Conservation (phyloP, 208 protist genomes). For the Trypanosoma melophagium region DNA sequence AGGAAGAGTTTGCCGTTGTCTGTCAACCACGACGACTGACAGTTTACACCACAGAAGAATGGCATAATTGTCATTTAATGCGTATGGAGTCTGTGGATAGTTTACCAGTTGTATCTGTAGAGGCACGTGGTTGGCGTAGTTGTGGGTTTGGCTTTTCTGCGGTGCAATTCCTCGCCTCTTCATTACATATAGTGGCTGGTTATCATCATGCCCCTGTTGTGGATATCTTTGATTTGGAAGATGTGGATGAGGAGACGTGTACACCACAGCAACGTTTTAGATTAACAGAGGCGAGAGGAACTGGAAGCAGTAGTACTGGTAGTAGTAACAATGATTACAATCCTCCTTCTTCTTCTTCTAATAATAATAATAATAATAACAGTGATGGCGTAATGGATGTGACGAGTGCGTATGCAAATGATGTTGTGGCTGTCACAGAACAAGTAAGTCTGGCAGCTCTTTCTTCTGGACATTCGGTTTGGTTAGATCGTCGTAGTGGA, state of each 20-base stretch:
- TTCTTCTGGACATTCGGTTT: conserved; percentile 45
- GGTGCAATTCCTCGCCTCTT: conserved; percentile 48
- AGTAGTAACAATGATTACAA: too few relatives aligned
- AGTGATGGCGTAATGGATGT: neutral
- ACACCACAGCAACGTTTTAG: conserved; percentile 48
- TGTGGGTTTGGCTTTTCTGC: conserved; percentile 47
- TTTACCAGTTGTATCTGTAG: conserved; percentile 7
- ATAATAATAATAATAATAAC: neutral
- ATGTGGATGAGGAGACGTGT: conserved; percentile 62
- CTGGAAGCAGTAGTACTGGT: neutral
- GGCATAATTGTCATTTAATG: conserved; percentile 1
- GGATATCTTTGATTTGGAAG: conserved; percentile 80
- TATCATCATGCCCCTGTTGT: conserved; percentile 41
- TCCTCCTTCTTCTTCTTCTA: too few relatives aligned
- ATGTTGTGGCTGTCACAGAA: conserved; percentile 34
- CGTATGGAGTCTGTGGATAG: neutral
- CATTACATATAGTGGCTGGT: conserved; percentile 41
- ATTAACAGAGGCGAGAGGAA: conserved; percentile 11
- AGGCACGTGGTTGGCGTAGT: conserved; percentile 2
- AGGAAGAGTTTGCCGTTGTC: conserved; percentile 27
- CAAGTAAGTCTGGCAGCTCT: conserved; percentile 41
- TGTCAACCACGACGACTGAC: conserved; percentile 15
- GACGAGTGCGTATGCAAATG: conserved; percentile 30
- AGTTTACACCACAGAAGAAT: conserved; percentile 18
- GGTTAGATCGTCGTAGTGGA: conserved; percentile 39